These are phyloP conservation scores for Macrophomina pseudophaseolina DNA, from an alignment of 2,329 filamentous ascomycete genomes.

Conservation along the genomic window DNA sequence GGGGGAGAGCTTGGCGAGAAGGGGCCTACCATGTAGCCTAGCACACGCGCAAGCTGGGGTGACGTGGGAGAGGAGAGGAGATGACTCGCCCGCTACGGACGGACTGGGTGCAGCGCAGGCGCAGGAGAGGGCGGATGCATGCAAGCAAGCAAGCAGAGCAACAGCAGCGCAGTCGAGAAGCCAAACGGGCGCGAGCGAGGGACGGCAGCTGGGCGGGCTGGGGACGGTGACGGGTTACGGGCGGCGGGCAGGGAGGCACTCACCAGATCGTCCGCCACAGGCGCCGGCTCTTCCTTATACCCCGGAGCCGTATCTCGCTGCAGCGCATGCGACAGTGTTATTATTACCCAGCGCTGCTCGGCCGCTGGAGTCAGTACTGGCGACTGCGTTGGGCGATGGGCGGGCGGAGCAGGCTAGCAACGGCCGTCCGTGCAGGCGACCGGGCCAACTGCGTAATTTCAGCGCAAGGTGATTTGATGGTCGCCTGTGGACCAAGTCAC, in stretches of 20 bases:
- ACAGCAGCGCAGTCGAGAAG: slow-evolving; percentile 29
- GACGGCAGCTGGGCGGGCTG: slow-evolving; percentile 28
- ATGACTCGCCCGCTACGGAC: slow-evolving; percentile 31
- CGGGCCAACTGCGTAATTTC: slow-evolving; percentile 23
- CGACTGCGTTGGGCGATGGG: slow-evolving; percentile 34
- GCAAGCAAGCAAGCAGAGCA: slow-evolving; percentile 34
- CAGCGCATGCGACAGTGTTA: slow-evolving; percentile 43
- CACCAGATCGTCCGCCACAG: slow-evolving; percentile 50
- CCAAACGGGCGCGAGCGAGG: slow-evolving; percentile 40
- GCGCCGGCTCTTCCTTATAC: slow-evolving; percentile 53
- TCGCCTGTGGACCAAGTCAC: slow-evolving; percentile 20
- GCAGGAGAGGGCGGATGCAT: slow-evolving; percentile 40
- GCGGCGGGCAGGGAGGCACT: slow-evolving; percentile 42
- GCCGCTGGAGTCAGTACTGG: slow-evolving; percentile 27
- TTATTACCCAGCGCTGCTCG: slow-evolving; percentile 39
- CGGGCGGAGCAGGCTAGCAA: slow-evolving; percentile 34
- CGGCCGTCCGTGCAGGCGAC: slow-evolving; percentile 34
- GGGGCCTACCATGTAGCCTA: slow-evolving; percentile 51
- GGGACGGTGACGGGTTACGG: slow-evolving; percentile 23
- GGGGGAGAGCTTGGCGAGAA: slow-evolving; percentile 30
- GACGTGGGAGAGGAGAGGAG: slow-evolving; percentile 37
- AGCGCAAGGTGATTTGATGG: slow-evolving; percentile 21
- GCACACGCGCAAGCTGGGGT: slow-evolving; percentile 41
- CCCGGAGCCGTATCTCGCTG: slow-evolving; percentile 42
- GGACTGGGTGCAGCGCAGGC: slow-evolving; percentile 38